phyloP scores from a whole-genome alignment of 805 yeast species.

The Scheffersomyces coipomensis region DNA sequence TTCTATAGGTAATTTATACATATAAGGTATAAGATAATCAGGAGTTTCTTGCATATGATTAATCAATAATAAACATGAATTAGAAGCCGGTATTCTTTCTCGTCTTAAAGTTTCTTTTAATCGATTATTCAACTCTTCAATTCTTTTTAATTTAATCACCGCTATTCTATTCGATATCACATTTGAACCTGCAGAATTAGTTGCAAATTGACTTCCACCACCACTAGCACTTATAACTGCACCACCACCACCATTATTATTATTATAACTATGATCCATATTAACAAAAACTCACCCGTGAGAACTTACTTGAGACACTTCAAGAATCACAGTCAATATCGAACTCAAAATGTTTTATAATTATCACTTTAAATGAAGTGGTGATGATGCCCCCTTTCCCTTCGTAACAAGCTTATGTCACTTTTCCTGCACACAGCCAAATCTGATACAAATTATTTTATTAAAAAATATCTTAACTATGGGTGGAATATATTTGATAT shows the following conservation, averaged over 20 bases:
- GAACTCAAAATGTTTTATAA: too few relatives aligned
- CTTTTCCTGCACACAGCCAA: neutral
- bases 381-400: too few relatives aligned
- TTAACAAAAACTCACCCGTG: too few relatives aligned
- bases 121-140: conserved; percentile 54
- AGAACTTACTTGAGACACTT: too few relatives aligned
- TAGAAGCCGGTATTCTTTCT: conserved; percentile 64
- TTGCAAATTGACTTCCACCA: too few relatives aligned
- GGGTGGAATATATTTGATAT: too few relatives aligned
- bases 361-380: too few relatives aligned
- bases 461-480: too few relatives aligned
- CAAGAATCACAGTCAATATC: too few relatives aligned
- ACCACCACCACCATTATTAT: neutral
- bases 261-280: neutral
- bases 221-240: too few relatives aligned
- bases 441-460: neutral
- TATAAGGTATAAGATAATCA: conserved; percentile 45
- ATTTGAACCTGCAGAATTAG: too few relatives aligned
- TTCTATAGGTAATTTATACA: conserved; percentile 40
- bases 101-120: conserved; percentile 50
- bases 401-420: too few relatives aligned
- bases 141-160: conserved; percentile 57
- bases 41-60: conserved; percentile 42
- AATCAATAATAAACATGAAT: conserved; percentile 51
- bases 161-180: conserved; percentile 40